A percentile compares a stretch with the other conserved stretches of the same genome.
Evolutionary conservation across 441 rosid genomes (phyloP).

Genomic region (Syzygium syzygioides): DNA sequence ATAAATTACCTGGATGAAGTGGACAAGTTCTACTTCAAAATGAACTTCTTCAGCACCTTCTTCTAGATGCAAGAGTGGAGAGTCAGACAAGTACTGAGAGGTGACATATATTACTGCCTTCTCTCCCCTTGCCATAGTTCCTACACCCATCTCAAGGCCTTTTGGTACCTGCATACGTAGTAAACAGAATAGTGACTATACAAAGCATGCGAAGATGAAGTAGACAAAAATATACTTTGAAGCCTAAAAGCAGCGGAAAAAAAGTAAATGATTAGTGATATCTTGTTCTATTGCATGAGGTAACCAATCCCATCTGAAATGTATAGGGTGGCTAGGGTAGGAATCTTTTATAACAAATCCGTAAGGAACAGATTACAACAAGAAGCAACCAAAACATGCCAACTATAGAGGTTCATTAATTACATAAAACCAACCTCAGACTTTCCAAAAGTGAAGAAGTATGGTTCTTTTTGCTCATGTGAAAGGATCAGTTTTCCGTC

Average conservation of each 20-base stretch:
- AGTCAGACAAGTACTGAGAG: constrained; percentile 59
- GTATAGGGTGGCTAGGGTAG: not conserved
- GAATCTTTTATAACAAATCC: not conserved
- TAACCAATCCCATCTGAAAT: not conserved
- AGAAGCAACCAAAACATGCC: not conserved
- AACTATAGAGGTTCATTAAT: not conserved
- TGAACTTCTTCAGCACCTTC: constrained; percentile 82
- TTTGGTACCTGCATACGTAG: constrained; percentile 64
- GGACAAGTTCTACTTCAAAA: constrained; percentile 93
- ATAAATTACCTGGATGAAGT: constrained; percentile 71
- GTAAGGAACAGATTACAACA: not conserved
- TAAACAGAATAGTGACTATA: not conserved
- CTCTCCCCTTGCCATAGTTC: constrained; percentile 87
- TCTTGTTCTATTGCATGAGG: not conserved
- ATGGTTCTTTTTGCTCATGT: constrained; percentile 60
- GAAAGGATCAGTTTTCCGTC: constrained; percentile 59
- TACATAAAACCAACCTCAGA: constrained; percentile 62
- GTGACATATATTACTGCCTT: constrained; percentile 86
- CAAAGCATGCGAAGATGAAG: not conserved
- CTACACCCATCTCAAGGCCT: constrained; percentile 98
- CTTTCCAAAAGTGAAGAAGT: constrained; percentile 85
- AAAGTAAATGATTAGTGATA: not conserved
- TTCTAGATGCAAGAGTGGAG: constrained; percentile 52
- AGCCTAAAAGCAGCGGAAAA: not conserved
- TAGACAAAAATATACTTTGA: not conserved